Evolutionary conservation across 176 grass and related monocot species (phyloP).

Genomic region (Tuctoria greenei): DNA sequence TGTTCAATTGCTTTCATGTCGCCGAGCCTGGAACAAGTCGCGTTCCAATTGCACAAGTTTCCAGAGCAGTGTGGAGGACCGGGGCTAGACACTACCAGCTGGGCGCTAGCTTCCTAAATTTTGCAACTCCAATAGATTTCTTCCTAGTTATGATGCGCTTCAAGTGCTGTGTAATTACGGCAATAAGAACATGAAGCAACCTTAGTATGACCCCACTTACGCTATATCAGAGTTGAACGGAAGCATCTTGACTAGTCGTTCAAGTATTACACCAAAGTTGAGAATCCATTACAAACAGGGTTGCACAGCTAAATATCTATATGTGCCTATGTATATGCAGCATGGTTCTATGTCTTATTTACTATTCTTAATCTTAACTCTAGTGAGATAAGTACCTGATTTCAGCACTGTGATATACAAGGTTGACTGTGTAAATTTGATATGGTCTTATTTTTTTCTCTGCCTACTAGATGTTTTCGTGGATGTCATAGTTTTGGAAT

Average conservation of each 20-base stretch:
- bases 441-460: not conserved
- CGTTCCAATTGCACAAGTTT: not conserved
- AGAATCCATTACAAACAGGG: not conserved
- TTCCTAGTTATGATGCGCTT: not conserved
- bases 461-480: not conserved
- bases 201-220: not conserved
- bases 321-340: not conserved
- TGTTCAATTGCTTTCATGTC: conserved; percentile 12
- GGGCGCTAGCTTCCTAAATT: not conserved
- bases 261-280: not conserved
- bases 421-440: not conserved
- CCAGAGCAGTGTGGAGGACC: not conserved
- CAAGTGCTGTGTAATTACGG: not conserved
- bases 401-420: not conserved
- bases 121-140: not conserved
- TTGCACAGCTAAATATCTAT: not conserved
- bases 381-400: too few species aligned
- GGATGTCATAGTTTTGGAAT: not conserved
- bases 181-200: not conserved
- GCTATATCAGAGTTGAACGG: not conserved
- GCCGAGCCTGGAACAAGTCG: not conserved
- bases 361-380: too few species aligned
- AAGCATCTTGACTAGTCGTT: not conserved
- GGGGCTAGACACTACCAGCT: not conserved
- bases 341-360: not conserved